Conservation (phyloP, 306 rosid species). For the Dalbergia cochinchinensis region DNA sequence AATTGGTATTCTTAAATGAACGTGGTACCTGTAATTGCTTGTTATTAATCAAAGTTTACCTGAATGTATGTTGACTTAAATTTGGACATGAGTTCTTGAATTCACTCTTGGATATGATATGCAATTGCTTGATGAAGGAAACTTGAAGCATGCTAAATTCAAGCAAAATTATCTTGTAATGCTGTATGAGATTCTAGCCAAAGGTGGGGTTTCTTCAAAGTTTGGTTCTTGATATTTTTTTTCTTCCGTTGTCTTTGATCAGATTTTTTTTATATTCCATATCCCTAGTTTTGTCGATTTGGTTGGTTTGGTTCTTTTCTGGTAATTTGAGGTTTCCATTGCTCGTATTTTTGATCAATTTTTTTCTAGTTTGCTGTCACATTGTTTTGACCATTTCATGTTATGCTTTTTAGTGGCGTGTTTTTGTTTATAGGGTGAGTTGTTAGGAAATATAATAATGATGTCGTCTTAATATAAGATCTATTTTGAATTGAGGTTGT, state of each 20-base stretch:
- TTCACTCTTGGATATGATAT: too few species aligned
- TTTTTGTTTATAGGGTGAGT: neutral
- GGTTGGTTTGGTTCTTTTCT: slow-evolving; percentile 19
- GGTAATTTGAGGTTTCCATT: slow-evolving; percentile 27
- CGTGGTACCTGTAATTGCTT: too few species aligned
- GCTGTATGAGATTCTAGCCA: too few species aligned
- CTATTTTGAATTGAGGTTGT: slow-evolving; percentile 34
- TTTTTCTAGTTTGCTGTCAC: neutral
- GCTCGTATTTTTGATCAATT: neutral
- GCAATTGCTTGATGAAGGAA: too few species aligned
- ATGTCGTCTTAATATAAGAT: slow-evolving; percentile 25
- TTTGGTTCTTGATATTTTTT: neutral
- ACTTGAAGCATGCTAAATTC: too few species aligned
- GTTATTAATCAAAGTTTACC: too few species aligned
- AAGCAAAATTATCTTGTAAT: too few species aligned
- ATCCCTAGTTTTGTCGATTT: slow-evolving; percentile 8
- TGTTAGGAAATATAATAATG: too few species aligned
- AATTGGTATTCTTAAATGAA: too few species aligned
- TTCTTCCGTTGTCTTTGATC: slow-evolving; percentile 3
- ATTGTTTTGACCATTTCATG: slow-evolving; percentile 29
- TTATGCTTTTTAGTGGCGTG: slow-evolving; percentile 38
- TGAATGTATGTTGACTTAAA: too few species aligned
- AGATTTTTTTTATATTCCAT: slow-evolving; percentile 7
- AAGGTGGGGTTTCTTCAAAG: neutral
- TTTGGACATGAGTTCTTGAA: too few species aligned